These are phyloP conservation scores for Coleophoma crateriformis DNA, from an alignment of 2,329 filamentous ascomycete genomes.

Conservation along the genomic window DNA sequence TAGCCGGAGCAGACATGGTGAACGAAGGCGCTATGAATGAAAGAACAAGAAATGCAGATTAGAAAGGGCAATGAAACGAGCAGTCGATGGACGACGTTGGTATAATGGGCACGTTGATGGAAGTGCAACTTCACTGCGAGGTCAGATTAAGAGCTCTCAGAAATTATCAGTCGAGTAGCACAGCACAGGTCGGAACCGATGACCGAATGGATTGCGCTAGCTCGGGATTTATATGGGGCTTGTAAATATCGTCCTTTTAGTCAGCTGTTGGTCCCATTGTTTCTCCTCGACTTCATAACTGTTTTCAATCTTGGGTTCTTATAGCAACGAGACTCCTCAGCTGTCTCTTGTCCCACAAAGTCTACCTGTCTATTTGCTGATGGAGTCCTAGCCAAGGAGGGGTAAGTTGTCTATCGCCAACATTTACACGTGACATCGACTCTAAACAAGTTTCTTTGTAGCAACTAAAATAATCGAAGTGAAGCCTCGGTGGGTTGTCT, in stretches of 20 bases:
- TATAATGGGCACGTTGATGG: neutral
- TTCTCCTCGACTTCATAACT: neutral
- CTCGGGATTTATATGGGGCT: neutral
- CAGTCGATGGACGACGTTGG: neutral
- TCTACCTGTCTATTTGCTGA: no score
- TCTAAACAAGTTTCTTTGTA: no score
- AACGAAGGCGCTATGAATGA: constrained; percentile 2
- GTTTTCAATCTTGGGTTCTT: no score
- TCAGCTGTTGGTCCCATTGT: neutral
- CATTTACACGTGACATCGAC: no score
- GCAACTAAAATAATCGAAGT: no score
- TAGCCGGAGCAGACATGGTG: constrained; percentile 20
- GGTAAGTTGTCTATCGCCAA: no score
- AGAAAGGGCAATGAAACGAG: neutral
- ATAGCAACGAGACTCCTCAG: no score
- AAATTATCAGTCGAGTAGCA: constrained; percentile 1
- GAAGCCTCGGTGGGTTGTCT: no score
- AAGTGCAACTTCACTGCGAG: no score
- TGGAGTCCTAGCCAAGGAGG: no score
- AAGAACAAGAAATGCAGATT: neutral
- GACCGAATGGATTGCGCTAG: neutral
- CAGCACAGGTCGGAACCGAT: neutral
- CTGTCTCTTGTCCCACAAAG: no score
- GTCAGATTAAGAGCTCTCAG: neutral
- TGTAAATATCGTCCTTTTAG: neutral